Percentiles rank a stretch among this genome's conserved stretches.
These are phyloP conservation scores for Remersonia thermophila DNA, from an alignment of 2,329 filamentous ascomycete species.

Conservation along the genomic window DNA sequence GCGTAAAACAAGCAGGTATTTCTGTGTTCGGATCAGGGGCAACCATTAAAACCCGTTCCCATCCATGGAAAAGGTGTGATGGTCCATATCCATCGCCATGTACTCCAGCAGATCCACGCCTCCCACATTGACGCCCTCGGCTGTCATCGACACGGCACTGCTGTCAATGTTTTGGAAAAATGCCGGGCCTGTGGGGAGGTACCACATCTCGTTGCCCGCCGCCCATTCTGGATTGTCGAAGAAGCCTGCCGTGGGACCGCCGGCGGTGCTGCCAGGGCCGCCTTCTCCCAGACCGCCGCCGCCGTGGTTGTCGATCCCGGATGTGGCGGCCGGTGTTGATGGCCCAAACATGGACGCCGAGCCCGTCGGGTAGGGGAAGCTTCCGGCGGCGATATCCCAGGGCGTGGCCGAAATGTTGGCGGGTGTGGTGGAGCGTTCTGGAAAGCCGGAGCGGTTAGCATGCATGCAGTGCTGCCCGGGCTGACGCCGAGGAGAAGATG, in stretches of 20 bases:
- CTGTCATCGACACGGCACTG: conserved; percentile 49
- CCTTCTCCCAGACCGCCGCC: conserved; percentile 5
- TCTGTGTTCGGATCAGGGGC: too few relatives aligned
- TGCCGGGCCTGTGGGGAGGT: conserved; percentile 49
- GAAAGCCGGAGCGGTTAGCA: conserved; percentile 6
- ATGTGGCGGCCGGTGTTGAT: conserved; percentile 33
- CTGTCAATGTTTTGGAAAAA: conserved; percentile 55
- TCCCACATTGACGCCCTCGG: conserved; percentile 54
- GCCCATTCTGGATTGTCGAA: conserved; percentile 41
- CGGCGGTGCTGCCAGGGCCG: conserved; percentile 5
- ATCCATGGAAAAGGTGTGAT: conserved; percentile 13
- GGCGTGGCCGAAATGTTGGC: conserved; percentile 51
- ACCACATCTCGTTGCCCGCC: conserved; percentile 52
- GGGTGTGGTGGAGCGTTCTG: conserved; percentile 30
- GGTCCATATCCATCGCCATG: conserved; percentile 45
- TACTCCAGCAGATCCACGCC: conserved; percentile 56
- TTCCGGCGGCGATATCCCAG: conserved; percentile 43
- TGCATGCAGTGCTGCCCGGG: neutral
- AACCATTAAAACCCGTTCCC: conserved; percentile 10
- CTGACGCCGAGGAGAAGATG: neutral
- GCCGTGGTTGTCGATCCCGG: conserved; percentile 12
- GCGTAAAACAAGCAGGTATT: neutral
- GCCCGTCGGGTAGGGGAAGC: conserved; percentile 40
- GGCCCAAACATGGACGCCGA: conserved; percentile 36
- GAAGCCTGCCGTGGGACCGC: conserved; percentile 16